phyloP scores from a whole-genome alignment of 1,284 basidiomycete species.

The Coniophora puteana region DNA sequence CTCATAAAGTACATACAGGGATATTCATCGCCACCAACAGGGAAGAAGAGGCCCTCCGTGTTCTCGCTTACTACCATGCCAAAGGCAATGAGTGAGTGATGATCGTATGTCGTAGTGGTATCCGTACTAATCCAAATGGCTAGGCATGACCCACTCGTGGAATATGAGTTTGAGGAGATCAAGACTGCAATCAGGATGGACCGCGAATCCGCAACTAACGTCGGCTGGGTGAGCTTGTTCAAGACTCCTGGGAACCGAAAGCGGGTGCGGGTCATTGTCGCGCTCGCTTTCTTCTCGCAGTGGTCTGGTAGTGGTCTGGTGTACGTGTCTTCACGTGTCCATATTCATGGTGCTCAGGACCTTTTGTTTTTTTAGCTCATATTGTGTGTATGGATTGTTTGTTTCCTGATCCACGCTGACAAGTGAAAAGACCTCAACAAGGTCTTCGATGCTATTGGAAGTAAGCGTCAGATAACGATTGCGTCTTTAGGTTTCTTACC shows the following conservation, averaged over 20 bases:
- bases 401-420: neutral
- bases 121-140: neutral
- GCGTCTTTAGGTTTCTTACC: no score
- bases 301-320: slow-evolving; percentile 72
- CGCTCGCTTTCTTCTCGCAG: slow-evolving; percentile 63
- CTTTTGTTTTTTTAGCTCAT: neutral
- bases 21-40: slow-evolving; percentile 11
- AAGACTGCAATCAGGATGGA: slow-evolving; percentile 63
- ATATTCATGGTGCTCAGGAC: neutral
- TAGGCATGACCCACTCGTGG: slow-evolving; percentile 61
- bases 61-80: slow-evolving; percentile 68
- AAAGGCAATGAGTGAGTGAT: slow-evolving; percentile 46
- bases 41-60: slow-evolving; percentile 51
- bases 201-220: slow-evolving; percentile 38
- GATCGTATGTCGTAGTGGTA: neutral
- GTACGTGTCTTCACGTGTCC: slow-evolving; percentile 17
- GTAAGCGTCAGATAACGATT: no score
- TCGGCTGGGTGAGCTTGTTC: slow-evolving; percentile 57
- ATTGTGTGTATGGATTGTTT: slow-evolving; percentile 13
- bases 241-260: slow-evolving; percentile 55
- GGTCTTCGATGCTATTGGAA: slow-evolving; percentile 37
- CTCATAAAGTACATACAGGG: neutral
- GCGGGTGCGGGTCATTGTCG: slow-evolving; percentile 62
- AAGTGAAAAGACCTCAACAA: slow-evolving; percentile 41
- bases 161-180: slow-evolving; percentile 72